Conservation (phyloP, 805 yeast genomes). For the Hanseniaspora nectarophila region DNA sequence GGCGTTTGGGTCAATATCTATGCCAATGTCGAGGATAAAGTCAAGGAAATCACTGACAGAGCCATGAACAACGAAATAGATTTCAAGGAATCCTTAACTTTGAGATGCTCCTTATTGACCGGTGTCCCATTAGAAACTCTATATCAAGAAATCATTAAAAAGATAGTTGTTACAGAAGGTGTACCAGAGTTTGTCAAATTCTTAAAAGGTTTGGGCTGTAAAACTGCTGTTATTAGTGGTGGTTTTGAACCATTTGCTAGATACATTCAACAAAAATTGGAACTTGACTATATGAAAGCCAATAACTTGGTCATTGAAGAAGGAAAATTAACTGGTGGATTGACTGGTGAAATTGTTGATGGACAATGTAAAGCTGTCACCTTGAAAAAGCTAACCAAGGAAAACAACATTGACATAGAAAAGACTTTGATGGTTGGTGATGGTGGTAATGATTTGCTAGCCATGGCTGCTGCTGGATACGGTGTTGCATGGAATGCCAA, state of each 20-base stretch:
- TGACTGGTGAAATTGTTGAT: slow-evolving; percentile 73
- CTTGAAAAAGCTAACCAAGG: slow-evolving; percentile 44
- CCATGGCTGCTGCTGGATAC: slow-evolving; percentile 86
- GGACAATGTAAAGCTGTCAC: slow-evolving; percentile 72
- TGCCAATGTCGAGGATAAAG: slow-evolving; percentile 81
- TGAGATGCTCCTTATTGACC: slow-evolving; percentile 65
- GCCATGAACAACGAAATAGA: slow-evolving; percentile 98
- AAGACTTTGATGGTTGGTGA: slow-evolving; percentile 81
- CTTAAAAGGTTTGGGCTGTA: slow-evolving; percentile 49
- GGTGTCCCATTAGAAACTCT: slow-evolving; percentile 64
- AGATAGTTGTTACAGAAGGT: slow-evolving; percentile 73
- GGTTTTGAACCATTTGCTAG: slow-evolving; percentile 86
- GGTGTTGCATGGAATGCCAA: slow-evolving; percentile 98
- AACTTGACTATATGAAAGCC: slow-evolving; percentile 81
- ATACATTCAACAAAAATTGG: slow-evolving; percentile 52
- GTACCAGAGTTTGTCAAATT: slow-evolving; percentile 58
- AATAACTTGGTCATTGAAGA: slow-evolving; percentile 45
- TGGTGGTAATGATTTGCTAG: slow-evolving; percentile 89
- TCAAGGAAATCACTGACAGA: slow-evolving; percentile 74
- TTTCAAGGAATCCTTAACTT: slow-evolving; percentile 64
- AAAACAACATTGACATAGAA: slow-evolving; percentile 36
- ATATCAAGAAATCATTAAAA: slow-evolving; percentile 57
- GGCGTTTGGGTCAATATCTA: too few relatives aligned
- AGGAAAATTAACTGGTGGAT: slow-evolving; percentile 53
- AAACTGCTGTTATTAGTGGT: slow-evolving; percentile 82